These are phyloP conservation scores for Vanrija sp. DNA, from an alignment of 1,284 basidiomycete genomes.

Conservation along the genomic window DNA sequence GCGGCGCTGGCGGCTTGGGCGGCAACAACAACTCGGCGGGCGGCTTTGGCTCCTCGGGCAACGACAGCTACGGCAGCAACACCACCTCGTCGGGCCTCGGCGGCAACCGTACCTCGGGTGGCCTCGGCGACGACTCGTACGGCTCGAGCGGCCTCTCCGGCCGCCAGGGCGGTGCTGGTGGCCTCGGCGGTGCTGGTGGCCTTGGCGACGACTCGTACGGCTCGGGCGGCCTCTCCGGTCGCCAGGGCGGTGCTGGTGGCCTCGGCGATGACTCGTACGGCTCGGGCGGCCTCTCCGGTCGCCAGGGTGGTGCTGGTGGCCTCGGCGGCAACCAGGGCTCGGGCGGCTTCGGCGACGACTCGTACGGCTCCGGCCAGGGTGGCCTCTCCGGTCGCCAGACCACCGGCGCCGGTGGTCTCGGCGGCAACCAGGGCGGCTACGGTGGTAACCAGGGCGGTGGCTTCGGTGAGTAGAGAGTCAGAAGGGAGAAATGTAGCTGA, in stretches of 20 bases:
- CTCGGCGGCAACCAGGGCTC: slow-evolving; percentile 2
- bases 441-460: neutral
- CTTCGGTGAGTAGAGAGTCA: neutral
- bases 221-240: too few species aligned
- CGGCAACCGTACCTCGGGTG: too few species aligned
- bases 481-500: neutral
- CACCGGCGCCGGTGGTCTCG: neutral
- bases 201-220: slow-evolving; percentile 1
- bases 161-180: too few species aligned
- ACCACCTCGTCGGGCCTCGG: too few species aligned
- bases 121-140: neutral
- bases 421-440: slow-evolving; percentile 1
- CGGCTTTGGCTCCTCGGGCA: neutral
- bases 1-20: neutral
- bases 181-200: too few species aligned
- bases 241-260: too few species aligned
- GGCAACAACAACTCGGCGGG: neutral
- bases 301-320: neutral
- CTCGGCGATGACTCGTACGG: slow-evolving; percentile 8
- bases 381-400: neutral
- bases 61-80: slow-evolving; percentile 5
- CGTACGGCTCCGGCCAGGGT: neutral
- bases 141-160: neutral
- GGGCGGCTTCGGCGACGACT: slow-evolving; percentile 2
- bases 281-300: slow-evolving; percentile 1